Evolutionary conservation across 257 asterid genomes (phyloP), one percentile per base, ranked within the genome.

Genomic region (Lycium barbarum): DNA sequence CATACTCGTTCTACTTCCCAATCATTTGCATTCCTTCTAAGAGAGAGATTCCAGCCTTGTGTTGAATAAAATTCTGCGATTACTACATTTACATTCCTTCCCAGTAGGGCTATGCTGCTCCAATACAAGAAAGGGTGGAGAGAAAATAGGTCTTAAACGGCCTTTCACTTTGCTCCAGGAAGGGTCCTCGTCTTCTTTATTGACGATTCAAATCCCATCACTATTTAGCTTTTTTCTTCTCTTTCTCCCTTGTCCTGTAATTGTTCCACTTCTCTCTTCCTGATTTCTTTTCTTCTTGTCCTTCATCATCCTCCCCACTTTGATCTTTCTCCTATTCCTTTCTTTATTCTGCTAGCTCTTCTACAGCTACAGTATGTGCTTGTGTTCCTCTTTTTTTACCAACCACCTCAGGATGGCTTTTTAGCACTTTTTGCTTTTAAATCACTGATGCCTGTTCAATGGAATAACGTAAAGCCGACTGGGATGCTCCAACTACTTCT

Each of bases 211-310:
- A 45, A 72, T n/a, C n/a, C 58, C 38, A 45, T 45, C 58, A 45
- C 35, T 72, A 59, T 72, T 45, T 72, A 43, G 58, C 20, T 72
- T n/a, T 72, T 72, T 72, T 72, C 58, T 72, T 72, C 80, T 72
- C 38, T 45, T 72, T 22, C 38, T 12, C 57, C 33, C 36, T 71
- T 36, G 1, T 72, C 58, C 58, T 45, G 38, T 72, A n/a, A 45
- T 72, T 72, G 58, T 49, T 45, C 58, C 10, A 22, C 58, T 72
- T 72, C 80, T 2, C 9, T 14, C 36, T 43, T 6, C 43, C 58
- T 72, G 58, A 20, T 72, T 72, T 45, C 80, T 45, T 45, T 72
- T 45, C 58, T 72, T 43, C 80, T 11, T 45, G 58, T 72, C 14
- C 58, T 45, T 45, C 58, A 18, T 45, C 79, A 2, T 72, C 80